Base-by-base conservation (phyloP, 345 rosid genomes). In the Sisymbrium irio region DNA sequence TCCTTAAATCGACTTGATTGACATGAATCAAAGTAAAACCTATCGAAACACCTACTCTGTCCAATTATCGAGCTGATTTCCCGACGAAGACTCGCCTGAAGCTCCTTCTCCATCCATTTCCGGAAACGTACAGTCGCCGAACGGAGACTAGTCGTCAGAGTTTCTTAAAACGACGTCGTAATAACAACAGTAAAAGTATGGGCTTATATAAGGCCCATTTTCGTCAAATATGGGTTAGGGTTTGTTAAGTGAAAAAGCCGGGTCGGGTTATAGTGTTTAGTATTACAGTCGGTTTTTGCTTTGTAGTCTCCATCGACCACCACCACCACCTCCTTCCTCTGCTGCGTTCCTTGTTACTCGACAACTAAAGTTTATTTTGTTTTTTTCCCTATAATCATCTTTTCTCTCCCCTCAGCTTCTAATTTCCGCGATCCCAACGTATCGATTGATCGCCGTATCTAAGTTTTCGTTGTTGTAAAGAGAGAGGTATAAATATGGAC, bases 221-320 rank as follows among this genome's bases (percentile, higher is more conserved):
- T 5, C 0, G 2, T 13, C 7, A 46, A 39, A 6, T 1, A 63
- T 19, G 76, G 72, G 76, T 11, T 77, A 77, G 80, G 80, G 77
- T 77, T 77, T 77, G 51, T 55, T 37, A 1, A 4, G 36, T 30
- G 33, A 2, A 14, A 57, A 63, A 47, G 3, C 7, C 57, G 77
- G 80, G 80, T 71, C 80, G 80, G 80, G 73, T 77, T 32, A 47
- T 27, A 69, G 5, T n/a, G n/a, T n/a, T n/a, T n/a, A 22, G 67
- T 58, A 42, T 19, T 0, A 56, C 61, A 77, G 76, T 65, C 80
- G 76, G 80, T 22, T 58, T 65, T 6, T 7, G 41, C 45, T 46
- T 39, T 65, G 72, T 77, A 67, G 72, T 65, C 80, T 71, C 46
- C 80, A 64, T 39, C 54, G 14, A 47, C 71, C 75, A 39, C 67